These are phyloP conservation scores for Sungouiozyma ichnusensis DNA, from an alignment of 805 yeast genomes.

Conservation along the genomic window DNA sequence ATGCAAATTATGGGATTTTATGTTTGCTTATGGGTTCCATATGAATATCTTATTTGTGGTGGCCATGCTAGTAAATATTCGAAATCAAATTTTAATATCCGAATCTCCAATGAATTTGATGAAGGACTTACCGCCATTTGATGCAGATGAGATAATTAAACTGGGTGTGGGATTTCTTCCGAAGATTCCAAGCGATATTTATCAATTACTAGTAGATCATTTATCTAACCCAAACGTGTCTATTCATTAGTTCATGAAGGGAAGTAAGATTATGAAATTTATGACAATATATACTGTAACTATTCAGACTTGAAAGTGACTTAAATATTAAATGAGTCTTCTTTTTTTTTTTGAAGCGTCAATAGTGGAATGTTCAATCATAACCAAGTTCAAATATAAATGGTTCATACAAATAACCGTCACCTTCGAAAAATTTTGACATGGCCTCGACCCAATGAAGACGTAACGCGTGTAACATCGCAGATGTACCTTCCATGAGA, in stretches of 20 bases:
- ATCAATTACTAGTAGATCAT: slow-evolving; percentile 29
- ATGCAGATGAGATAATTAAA: slow-evolving; percentile 65
- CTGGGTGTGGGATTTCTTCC: slow-evolving; percentile 72
- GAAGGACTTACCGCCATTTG: slow-evolving; percentile 53
- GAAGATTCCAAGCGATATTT: slow-evolving; percentile 55
- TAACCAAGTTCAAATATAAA: slow-evolving; percentile 45
- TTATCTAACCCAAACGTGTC: slow-evolving; percentile 14
- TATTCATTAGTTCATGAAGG: neutral
- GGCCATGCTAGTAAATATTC: slow-evolving; percentile 60
- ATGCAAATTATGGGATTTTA: slow-evolving; percentile 75
- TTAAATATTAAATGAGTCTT: too few species aligned
- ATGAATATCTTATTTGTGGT: slow-evolving; percentile 76
- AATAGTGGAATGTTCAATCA: too few species aligned
- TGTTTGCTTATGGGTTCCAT: slow-evolving; percentile 85
- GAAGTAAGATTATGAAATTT: too few species aligned
- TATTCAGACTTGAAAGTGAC: too few species aligned
- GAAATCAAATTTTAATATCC: slow-evolving; percentile 50
- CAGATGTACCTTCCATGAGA: slow-evolving; percentile 97
- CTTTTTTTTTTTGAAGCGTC: too few species aligned
- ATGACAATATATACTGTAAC: too few species aligned
- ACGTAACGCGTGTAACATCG: slow-evolving; percentile 97
- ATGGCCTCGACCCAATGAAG: slow-evolving; percentile 99
- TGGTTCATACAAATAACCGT: slow-evolving; percentile 86
- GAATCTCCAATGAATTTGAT: slow-evolving; percentile 60
- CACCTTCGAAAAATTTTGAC: slow-evolving; percentile 97